These are phyloP conservation scores for Collybia sordida DNA, from an alignment of 768 basidiomycete genomes.

Conservation along the genomic window DNA sequence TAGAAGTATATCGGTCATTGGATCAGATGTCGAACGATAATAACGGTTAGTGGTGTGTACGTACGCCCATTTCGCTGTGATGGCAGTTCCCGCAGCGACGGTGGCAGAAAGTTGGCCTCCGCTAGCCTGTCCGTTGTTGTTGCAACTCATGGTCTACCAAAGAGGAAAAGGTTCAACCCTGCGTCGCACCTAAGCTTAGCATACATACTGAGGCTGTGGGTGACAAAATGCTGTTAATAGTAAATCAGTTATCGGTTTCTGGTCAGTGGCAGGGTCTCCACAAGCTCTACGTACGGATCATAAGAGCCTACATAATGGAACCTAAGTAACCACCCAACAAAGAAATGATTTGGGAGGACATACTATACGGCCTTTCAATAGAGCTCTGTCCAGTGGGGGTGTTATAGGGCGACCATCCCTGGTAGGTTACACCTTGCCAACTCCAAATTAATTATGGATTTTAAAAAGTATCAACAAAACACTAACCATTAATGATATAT, in stretches of 20 bases:
- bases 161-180: neutral
- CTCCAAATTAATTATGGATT: neutral
- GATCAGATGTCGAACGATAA: neutral
- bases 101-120: conserved; percentile 31
- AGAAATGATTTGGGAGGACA: neutral
- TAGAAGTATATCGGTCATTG: neutral
- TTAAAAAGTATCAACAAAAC: neutral
- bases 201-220: conserved; percentile 16
- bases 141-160: conserved; percentile 29
- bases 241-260: neutral
- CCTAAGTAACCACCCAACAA: too few relatives aligned
- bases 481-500: conserved; percentile 30
- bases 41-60: neutral
- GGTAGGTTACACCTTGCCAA: conserved; percentile 24
- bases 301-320: conserved; percentile 20
- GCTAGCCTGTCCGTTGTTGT: conserved; percentile 33
- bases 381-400: conserved; percentile 29
- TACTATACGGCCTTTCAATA: conserved; percentile 34
- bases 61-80: conserved; percentile 35
- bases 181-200: neutral
- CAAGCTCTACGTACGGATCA: conserved; percentile 26
- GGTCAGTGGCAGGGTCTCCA: neutral
- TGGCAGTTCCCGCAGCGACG: conserved; percentile 28
- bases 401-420: conserved; percentile 38
- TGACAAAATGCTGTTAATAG: conserved; percentile 20